Conservation (phyloP, 805 yeast genomes). For the Hagleromyces aurorensis region DNA sequence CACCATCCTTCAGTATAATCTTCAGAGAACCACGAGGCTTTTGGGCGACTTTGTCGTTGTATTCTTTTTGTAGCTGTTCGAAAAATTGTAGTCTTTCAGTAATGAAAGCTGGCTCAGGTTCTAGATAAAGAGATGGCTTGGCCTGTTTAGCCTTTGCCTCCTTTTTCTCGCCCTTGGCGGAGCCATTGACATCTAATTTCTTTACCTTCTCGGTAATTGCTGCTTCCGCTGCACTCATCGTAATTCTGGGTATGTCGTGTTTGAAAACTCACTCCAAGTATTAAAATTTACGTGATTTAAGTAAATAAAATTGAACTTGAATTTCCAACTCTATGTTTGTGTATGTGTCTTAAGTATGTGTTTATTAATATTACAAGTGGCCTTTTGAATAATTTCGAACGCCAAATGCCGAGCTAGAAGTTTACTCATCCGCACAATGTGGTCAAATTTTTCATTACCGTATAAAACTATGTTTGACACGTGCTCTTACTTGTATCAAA, state of each 20-base stretch:
- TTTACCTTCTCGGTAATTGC: slow-evolving; percentile 35
- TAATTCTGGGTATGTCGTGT: background rate
- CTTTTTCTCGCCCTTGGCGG: slow-evolving; percentile 4
- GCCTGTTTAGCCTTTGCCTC: slow-evolving; percentile 14
- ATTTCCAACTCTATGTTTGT: too few relatives aligned
- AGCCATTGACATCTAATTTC: slow-evolving; percentile 22
- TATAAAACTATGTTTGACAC: too few relatives aligned
- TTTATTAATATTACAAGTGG: too few relatives aligned
- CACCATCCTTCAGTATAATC: slow-evolving; percentile 82
- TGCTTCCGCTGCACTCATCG: slow-evolving; percentile 20
- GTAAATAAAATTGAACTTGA: too few relatives aligned
- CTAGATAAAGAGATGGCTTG: slow-evolving; percentile 39
- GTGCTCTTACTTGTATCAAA: too few relatives aligned
- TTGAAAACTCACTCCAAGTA: too few relatives aligned
- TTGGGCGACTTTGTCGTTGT: slow-evolving; percentile 62
- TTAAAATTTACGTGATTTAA: too few relatives aligned
- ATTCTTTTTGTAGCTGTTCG: slow-evolving; percentile 69
- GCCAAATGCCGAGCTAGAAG: too few relatives aligned
- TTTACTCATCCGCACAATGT: too few relatives aligned
- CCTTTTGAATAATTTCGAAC: too few relatives aligned
- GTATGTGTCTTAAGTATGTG: too few relatives aligned
- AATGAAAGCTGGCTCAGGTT: slow-evolving; percentile 80
- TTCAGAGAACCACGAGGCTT: slow-evolving; percentile 57
- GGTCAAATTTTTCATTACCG: too few relatives aligned
- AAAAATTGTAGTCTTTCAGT: slow-evolving; percentile 72